Base-by-base conservation (phyloP, 108 stramenopile genomes). In the Skeletonema grethae region DNA sequence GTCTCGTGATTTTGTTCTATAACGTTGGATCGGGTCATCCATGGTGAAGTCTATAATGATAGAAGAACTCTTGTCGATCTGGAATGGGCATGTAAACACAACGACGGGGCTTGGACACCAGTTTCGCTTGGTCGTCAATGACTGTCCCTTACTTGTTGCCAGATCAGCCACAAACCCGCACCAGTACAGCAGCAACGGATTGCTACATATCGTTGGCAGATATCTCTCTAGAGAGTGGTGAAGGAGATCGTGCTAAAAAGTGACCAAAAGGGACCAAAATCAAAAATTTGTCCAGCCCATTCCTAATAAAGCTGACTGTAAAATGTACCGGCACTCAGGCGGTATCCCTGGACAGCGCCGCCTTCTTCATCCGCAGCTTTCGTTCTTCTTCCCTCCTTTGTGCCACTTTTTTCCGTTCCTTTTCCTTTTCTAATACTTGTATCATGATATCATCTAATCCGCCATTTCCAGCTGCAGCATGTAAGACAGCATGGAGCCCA, bases 401-500 rank as follows among this genome's bases (percentile, higher is more conserved):
- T 3, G 84, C 84, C 11, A 61, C 32, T 32, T 55, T 64, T 55
- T 74, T 84, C 35, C 84, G 63, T 35, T 73, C 55, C 41, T 39
- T 57, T 60, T 84, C 84, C 25, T 80, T 83, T 31, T 75, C 69
- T 2, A 83, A 67, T 22, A 82, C 71, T 9, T 48, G 69, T 12
- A 43, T 24, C 76, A 83, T 79, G 7, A 77, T 29, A 13, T 73
- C 72, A 77, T 82, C 77, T 39, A 76, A 70, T 7, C 77, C 71
- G 57, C 69, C 76, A 56, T 63, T 22, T 53, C 15, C 38, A 9
- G 61, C 48, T 16, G 84, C 84, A 35, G 68, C 77, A 64, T 75
- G 65, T 35, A 84, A 66, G 48, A 84, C 74, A 57, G 84, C 84
- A 61, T 72, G 66, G 7, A 82, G 70, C 20, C 84, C 84, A 45